These are phyloP conservation scores for Pestalotiopsis sp. DNA, from an alignment of 2,329 filamentous ascomycete genomes.

Conservation along the genomic window DNA sequence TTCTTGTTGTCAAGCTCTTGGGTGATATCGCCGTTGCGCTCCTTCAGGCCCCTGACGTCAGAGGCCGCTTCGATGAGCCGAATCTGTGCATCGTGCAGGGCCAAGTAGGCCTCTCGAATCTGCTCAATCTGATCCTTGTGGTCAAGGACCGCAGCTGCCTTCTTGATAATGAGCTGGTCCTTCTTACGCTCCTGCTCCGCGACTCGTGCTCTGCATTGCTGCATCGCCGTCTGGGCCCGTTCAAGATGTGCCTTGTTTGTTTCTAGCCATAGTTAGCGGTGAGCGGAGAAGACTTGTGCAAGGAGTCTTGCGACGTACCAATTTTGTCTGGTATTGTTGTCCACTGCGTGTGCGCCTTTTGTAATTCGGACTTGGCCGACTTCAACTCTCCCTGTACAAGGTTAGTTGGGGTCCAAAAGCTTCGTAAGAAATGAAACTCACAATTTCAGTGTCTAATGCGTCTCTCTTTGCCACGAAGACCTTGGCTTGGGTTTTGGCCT, in stretches of 20 bases:
- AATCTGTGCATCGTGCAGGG: constrained; percentile 70
- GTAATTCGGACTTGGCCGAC: constrained; percentile 67
- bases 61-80: constrained; percentile 80
- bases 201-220: constrained; percentile 45
- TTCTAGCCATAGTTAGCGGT: constrained; percentile 19
- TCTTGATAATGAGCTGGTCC: constrained; percentile 58
- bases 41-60: constrained; percentile 71
- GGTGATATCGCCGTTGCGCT: constrained; percentile 64
- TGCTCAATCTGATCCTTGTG: constrained; percentile 63
- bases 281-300: not conserved
- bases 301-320: constrained; percentile 45
- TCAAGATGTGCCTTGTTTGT: constrained; percentile 38
- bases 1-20: constrained; percentile 50
- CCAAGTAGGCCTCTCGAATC: constrained; percentile 64
- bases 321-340: constrained; percentile 72
- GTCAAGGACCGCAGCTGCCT: constrained; percentile 54
- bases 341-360: constrained; percentile 67
- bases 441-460: constrained; percentile 46
- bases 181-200: constrained; percentile 53
- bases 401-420: not conserved
- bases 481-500: constrained; percentile 39
- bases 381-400: constrained; percentile 40
- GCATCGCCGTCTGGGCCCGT: constrained; percentile 32
- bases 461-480: constrained; percentile 38
- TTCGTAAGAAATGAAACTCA: constrained; percentile 31